Percentiles rank a stretch among this genome's conserved stretches.
These are phyloP conservation scores for Alnus rubra DNA, from an alignment of 306 rosid genomes.

Conservation along the genomic window DNA sequence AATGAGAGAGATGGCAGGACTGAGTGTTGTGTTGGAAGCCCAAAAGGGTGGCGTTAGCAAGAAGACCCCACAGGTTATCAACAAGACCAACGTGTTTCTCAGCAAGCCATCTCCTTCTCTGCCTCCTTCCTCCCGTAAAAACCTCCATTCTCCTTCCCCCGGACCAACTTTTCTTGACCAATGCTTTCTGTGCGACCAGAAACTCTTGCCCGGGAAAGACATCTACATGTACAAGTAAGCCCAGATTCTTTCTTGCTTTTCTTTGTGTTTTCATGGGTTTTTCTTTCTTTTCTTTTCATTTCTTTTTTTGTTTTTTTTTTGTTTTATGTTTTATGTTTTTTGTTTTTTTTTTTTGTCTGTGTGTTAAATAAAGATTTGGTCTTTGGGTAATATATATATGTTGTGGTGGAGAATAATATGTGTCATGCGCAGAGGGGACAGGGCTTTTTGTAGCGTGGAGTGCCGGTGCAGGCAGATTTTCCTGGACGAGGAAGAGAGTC, in stretches of 20 bases:
- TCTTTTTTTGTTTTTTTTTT: constrained; percentile 3
- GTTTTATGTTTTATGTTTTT: not conserved
- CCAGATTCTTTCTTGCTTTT: constrained; percentile 14
- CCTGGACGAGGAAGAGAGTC: constrained; percentile 73
- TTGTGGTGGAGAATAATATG: not conserved
- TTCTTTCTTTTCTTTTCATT: no score
- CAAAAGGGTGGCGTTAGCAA: constrained; percentile 30
- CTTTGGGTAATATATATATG: not conserved
- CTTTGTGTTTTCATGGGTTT: not conserved
- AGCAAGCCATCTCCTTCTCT: constrained; percentile 27
- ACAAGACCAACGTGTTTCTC: constrained; percentile 54
- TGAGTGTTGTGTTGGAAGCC: constrained; percentile 66
- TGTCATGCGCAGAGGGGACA: constrained; percentile 65
- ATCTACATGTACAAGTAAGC: constrained; percentile 97
- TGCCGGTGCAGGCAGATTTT: constrained; percentile 89
- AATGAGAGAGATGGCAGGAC: constrained; percentile 85
- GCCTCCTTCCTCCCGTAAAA: constrained; percentile 15
- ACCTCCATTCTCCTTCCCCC: constrained; percentile 5
- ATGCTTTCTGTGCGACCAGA: constrained; percentile 71
- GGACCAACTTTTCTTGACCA: constrained; percentile 59
- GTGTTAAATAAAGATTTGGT: not conserved
- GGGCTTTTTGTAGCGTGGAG: constrained; percentile 90
- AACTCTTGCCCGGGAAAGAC: constrained; percentile 75
- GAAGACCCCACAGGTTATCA: constrained; percentile 54
- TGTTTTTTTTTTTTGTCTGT: not conserved